phyloP scores from a whole-genome alignment of 177 flowering plant species.

The Telopea speciosissima region DNA sequence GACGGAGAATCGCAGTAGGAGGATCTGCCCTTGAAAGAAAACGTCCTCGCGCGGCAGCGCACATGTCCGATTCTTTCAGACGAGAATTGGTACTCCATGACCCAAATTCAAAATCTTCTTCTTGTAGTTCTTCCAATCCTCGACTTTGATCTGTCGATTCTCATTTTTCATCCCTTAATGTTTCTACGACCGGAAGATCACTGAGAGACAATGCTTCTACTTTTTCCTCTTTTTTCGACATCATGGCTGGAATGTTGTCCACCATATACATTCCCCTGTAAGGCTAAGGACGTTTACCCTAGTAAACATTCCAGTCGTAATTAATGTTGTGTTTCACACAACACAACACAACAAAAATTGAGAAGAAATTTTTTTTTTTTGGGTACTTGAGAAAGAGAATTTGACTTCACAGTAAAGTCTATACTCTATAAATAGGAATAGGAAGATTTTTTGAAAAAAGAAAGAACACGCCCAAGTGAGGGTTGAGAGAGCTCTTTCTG shows the following conservation, averaged over 20 bases:
- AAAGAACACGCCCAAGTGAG: no score
- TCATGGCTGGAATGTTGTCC: neutral
- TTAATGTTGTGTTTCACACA: no score
- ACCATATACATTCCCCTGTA: neutral
- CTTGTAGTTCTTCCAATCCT: neutral
- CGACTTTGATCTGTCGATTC: slow-evolving; percentile 7
- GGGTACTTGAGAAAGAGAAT: neutral
- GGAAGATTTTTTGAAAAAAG: neutral
- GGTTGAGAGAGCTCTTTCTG: no score
- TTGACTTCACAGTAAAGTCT: no score
- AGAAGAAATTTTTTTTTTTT: slow-evolving; percentile 6
- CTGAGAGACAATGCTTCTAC: slow-evolving; percentile 56
- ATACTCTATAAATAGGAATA: neutral
- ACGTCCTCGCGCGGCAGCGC: slow-evolving; percentile 76
- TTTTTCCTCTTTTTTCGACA: neutral
- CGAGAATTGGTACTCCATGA: slow-evolving; percentile 23
- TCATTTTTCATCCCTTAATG: slow-evolving; percentile 2
- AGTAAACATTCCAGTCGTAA: no score
- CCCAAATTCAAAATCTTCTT: slow-evolving; percentile 54
- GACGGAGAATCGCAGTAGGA: slow-evolving; percentile 56
- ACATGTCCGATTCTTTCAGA: slow-evolving; percentile 41
- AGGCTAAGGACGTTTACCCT: no score
- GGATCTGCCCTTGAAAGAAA: slow-evolving; percentile 66
- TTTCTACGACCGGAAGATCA: slow-evolving; percentile 43
- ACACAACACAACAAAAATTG: neutral